Conservation (phyloP, 1,139 yeast genomes). For the Saccharomyces pastorianus region DNA sequence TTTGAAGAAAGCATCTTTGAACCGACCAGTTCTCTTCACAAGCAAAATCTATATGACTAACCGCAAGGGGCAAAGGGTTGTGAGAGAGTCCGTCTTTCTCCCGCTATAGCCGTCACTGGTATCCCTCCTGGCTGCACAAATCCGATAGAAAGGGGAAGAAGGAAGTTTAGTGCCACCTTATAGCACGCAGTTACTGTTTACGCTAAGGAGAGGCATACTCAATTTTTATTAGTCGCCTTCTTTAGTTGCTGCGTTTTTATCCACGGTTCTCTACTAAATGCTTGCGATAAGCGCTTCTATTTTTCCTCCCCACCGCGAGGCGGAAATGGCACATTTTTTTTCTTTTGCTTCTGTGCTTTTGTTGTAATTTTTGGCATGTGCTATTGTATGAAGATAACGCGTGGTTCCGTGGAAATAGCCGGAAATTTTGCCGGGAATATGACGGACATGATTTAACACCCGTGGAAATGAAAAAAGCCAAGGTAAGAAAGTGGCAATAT, state of each 20-base stretch:
- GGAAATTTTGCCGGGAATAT: background rate
- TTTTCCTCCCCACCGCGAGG: background rate
- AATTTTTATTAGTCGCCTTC: background rate
- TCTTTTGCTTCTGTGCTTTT: background rate
- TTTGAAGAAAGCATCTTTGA: background rate
- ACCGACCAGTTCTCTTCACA: background rate
- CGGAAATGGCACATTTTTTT: background rate
- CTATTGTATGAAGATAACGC: background rate
- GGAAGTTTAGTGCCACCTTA: background rate
- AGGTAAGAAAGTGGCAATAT: background rate
- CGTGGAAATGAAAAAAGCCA: background rate
- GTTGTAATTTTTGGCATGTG: background rate
- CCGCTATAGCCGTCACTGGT: background rate
- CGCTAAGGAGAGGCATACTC: background rate
- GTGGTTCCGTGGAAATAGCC: background rate
- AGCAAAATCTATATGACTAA: background rate
- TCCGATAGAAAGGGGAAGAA: background rate
- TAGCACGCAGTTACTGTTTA: background rate
- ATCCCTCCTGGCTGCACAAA: background rate
- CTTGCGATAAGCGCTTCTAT: background rate
- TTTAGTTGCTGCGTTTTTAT: background rate
- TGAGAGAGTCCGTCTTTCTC: background rate
- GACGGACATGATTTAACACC: background rate
- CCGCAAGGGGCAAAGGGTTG: background rate
- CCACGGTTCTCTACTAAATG: background rate